Evolutionary conservation across 495 filamentous ascomycete species (phyloP).

Genomic region (Staphylotrichum longicolle): DNA sequence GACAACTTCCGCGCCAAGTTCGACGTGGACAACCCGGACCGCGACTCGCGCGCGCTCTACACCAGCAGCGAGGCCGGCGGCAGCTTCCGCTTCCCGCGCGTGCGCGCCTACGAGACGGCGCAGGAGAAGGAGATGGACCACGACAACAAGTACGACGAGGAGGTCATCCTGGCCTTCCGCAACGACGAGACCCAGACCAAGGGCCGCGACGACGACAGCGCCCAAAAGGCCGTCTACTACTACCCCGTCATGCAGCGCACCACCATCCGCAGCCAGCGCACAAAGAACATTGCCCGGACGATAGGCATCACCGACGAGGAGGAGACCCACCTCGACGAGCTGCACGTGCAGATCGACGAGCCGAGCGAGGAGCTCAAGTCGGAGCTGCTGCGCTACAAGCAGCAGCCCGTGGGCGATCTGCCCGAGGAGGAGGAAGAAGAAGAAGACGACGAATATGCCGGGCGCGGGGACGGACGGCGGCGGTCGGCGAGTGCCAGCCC

Average conservation of each 20-base stretch:
- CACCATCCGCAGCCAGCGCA: conserved; percentile 54
- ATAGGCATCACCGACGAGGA: conserved; percentile 44
- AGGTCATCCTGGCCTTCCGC: conserved; percentile 52
- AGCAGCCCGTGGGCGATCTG: conserved; percentile 42
- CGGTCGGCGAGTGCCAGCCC: conserved; percentile 14
- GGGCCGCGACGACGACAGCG: conserved; percentile 27
- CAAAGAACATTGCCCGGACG: conserved; percentile 53
- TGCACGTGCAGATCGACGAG: conserved; percentile 45
- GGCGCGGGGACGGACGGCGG: conserved; percentile 14
- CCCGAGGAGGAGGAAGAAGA: conserved; percentile 26
- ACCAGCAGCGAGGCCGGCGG: conserved; percentile 49
- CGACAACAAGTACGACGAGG: conserved; percentile 59
- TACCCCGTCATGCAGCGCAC: conserved; percentile 78
- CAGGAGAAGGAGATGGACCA: conserved; percentile 63
- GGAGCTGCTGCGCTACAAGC: conserved; percentile 41
- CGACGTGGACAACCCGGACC: conserved; percentile 64
- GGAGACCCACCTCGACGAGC: conserved; percentile 43
- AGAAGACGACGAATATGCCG: conserved; percentile 24
- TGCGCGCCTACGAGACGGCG: conserved; percentile 81
- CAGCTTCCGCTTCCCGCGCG: conserved; percentile 68
- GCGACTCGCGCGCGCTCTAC: conserved; percentile 66
- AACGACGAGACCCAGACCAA: conserved; percentile 39
- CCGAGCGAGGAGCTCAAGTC: conserved; percentile 40
- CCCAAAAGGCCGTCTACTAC: conserved; percentile 75
- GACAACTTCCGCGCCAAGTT: conserved; percentile 70